Conservation (phyloP, 345 rosid genomes). For the Arabis hirsuta region DNA sequence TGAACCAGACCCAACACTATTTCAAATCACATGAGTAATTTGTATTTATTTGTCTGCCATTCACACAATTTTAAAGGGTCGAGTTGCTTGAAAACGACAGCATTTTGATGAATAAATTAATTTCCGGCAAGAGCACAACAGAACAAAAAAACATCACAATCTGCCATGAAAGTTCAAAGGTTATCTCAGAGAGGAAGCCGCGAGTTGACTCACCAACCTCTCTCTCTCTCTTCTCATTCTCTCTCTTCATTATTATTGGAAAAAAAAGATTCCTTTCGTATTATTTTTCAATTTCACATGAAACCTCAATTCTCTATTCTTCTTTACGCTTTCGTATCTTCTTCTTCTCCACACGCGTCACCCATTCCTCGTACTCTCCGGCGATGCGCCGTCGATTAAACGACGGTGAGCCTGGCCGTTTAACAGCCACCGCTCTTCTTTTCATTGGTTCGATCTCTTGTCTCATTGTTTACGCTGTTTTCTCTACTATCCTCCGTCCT, state of each 20-base stretch:
- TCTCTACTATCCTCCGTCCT: conserved; percentile 55
- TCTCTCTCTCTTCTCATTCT: neutral
- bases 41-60: too few species aligned
- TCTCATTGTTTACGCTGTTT: conserved; percentile 66
- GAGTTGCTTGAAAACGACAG: too few species aligned
- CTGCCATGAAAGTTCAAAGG: conserved; percentile 31
- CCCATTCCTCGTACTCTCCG: conserved; percentile 31
- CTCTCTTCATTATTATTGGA: conserved; percentile 31
- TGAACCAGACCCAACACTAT: too few species aligned
- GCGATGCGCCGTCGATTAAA: conserved; percentile 70
- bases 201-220: conserved; percentile 45
- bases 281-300: conserved; percentile 27
- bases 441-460: conserved; percentile 62
- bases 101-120: too few species aligned
- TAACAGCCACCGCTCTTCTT: conserved; percentile 57
- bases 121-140: neutral
- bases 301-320: conserved; percentile 24
- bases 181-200: conserved; percentile 22
- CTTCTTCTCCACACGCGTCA: conserved; percentile 31
- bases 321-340: conserved; percentile 34
- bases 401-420: conserved; percentile 65
- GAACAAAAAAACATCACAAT: conserved; percentile 27
- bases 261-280: conserved; percentile 21
- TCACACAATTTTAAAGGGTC: too few species aligned
- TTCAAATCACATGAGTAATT: too few species aligned